Conservation (phyloP, 805 yeast genomes). For the Lipomyces spencermartinsiae region DNA sequence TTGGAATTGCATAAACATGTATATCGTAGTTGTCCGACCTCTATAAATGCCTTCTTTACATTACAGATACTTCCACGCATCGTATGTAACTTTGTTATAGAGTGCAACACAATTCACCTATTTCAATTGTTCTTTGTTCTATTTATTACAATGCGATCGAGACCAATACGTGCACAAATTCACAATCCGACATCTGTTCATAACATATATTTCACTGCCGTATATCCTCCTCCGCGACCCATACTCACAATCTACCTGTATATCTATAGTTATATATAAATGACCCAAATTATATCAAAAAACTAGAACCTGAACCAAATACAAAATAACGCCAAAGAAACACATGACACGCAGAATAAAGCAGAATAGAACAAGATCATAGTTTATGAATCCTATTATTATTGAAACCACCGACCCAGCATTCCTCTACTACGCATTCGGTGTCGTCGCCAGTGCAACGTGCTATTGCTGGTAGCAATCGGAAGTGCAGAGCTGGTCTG, state of each 20-base stretch:
- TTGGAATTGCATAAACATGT: no score
- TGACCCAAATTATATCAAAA: no score
- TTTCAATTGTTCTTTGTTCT: not conserved
- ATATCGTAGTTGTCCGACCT: no score
- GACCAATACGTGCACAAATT: not conserved
- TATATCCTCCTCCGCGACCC: not conserved
- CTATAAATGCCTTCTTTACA: no score
- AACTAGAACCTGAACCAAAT: not conserved
- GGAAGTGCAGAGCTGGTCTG: not conserved
- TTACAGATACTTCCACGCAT: no score
- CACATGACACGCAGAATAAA: not conserved
- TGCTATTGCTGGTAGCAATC: not conserved
- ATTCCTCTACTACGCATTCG: not conserved
- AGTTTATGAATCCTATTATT: not conserved
- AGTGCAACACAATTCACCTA: not conserved
- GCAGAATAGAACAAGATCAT: not conserved
- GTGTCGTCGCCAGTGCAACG: constrained; percentile 2
- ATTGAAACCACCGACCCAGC: not conserved
- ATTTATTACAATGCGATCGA: not conserved
- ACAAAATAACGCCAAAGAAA: not conserved
- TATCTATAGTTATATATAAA: no score
- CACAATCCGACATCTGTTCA: not conserved
- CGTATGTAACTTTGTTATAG: no score
- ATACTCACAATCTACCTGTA: no score
- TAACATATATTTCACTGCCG: not conserved